Percentiles rank a stretch among this genome's conserved stretches.
Evolutionary conservation across 306 rosid genomes (phyloP).

Genomic region (Pueraria montana): DNA sequence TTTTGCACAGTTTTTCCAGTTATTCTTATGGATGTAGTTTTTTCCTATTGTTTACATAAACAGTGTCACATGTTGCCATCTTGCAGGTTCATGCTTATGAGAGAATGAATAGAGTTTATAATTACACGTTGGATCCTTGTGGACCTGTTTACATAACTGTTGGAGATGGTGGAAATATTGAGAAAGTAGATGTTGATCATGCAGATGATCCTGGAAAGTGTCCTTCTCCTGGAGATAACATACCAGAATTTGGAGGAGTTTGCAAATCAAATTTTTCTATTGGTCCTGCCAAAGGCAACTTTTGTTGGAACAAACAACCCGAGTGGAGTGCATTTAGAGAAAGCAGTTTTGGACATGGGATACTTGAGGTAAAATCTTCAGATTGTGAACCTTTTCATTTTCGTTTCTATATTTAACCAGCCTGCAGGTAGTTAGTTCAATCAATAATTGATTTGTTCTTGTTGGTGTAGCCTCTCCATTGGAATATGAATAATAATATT

Average conservation of each 20-base stretch:
- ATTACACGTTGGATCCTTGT: constrained; percentile 83
- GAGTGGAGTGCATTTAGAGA: constrained; percentile 97
- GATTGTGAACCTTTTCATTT: constrained; percentile 3
- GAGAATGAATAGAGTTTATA: constrained; percentile 86
- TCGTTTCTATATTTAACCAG: constrained; percentile 9
- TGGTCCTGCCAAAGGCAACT: constrained; percentile 85
- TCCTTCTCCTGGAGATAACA: constrained; percentile 80
- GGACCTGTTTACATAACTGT: constrained; percentile 88
- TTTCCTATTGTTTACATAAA: constrained; percentile 30
- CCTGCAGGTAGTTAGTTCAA: constrained; percentile 4
- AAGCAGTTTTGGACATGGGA: constrained; percentile 98
- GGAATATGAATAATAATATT: neutral
- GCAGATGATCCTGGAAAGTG: constrained; percentile 94
- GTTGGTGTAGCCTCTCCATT: neutral
- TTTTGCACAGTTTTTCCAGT: neutral
- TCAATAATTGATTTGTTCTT: neutral
- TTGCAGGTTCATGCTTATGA: constrained; percentile 94
- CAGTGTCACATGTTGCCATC: constrained; percentile 19
- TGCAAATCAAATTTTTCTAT: constrained; percentile 80
- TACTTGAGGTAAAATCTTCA: constrained; percentile 75
- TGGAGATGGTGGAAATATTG: constrained; percentile 97
- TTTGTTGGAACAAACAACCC: constrained; percentile 89
- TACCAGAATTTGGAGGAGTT: constrained; percentile 87
- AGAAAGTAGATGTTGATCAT: constrained; percentile 83
- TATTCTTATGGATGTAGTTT: neutral